These are phyloP conservation scores for Agaricales sp. DNA, from an alignment of 1,284 basidiomycete genomes.

Conservation along the genomic window DNA sequence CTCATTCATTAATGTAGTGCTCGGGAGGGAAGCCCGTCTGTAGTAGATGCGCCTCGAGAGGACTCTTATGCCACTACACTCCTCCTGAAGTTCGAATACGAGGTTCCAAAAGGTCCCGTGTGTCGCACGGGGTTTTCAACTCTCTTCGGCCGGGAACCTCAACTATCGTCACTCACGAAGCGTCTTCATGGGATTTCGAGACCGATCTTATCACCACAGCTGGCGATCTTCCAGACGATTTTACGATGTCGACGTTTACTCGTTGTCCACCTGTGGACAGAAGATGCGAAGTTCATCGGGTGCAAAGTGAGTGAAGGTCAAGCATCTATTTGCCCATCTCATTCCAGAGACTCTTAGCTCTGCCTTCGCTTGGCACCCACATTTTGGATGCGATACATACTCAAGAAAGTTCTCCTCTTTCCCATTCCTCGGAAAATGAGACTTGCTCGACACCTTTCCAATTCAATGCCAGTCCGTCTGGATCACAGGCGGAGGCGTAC, in stretches of 20 bases:
- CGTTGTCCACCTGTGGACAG: background rate
- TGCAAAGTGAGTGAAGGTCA: background rate
- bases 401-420: background rate
- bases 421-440: background rate
- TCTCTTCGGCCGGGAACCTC: too few relatives aligned
- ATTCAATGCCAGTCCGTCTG: background rate
- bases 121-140: too few relatives aligned
- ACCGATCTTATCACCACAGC: too few relatives aligned
- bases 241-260: too few relatives aligned
- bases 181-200: too few relatives aligned
- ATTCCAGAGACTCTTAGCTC: background rate
- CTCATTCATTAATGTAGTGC: constrained; percentile 33
- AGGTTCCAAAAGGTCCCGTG: constrained; percentile 14
- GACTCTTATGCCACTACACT: constrained; percentile 38
- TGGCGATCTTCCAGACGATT: too few relatives aligned
- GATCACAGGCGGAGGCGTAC: too few relatives aligned
- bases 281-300: background rate
- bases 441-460: background rate
- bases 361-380: background rate
- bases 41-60: constrained; percentile 33
- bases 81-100: constrained; percentile 28
- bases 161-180: too few relatives aligned
- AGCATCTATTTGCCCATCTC: too few relatives aligned
- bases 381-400: background rate
- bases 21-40: constrained; percentile 42